These are phyloP conservation scores for Nitzschia palea DNA, from an alignment of 108 stramenopile genomes.

Conservation along the genomic window DNA sequence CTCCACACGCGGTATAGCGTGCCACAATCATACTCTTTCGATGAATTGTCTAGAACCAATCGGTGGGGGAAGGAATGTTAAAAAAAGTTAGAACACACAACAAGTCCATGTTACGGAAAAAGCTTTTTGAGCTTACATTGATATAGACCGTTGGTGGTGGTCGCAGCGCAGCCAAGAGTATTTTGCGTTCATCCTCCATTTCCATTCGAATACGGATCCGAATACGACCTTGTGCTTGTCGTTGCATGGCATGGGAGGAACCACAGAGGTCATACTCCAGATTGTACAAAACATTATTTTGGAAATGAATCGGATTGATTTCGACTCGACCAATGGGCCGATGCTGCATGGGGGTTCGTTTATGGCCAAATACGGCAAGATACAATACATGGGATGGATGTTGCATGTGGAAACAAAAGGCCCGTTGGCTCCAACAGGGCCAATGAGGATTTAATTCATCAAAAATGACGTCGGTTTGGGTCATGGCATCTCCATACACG, in stretches of 20 bases:
- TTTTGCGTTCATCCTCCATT: constrained; percentile 45
- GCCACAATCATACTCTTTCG: constrained; percentile 35
- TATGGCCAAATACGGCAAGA: constrained; percentile 75
- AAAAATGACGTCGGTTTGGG: constrained; percentile 66
- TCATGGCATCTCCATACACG: constrained; percentile 59
- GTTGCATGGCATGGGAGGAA: constrained; percentile 27
- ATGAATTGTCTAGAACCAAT: constrained; percentile 19
- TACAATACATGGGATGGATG: constrained; percentile 65
- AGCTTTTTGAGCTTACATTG: constrained; percentile 30
- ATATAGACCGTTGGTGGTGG: constrained; percentile 59
- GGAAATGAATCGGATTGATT: constrained; percentile 64
- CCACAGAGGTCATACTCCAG: constrained; percentile 64
- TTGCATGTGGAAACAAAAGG: constrained; percentile 68
- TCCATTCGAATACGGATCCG: constrained; percentile 53
- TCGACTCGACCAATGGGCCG: constrained; percentile 70
- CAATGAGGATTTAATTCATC: constrained; percentile 73
- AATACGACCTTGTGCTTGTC: constrained; percentile 35
- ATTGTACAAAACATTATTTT: constrained; percentile 51
- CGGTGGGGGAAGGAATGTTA: neutral
- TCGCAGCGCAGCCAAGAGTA: constrained; percentile 44
- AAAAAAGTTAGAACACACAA: constrained; percentile 1
- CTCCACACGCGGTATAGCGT: constrained; percentile 27
- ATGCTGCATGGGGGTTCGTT: constrained; percentile 48
- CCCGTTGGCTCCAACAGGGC: constrained; percentile 78
- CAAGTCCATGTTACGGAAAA: neutral